Percentiles rank a stretch among this genome's conserved stretches.
Conservation (phyloP, 495 filamentous ascomycete species). For the Chaetomium cochliodes region DNA sequence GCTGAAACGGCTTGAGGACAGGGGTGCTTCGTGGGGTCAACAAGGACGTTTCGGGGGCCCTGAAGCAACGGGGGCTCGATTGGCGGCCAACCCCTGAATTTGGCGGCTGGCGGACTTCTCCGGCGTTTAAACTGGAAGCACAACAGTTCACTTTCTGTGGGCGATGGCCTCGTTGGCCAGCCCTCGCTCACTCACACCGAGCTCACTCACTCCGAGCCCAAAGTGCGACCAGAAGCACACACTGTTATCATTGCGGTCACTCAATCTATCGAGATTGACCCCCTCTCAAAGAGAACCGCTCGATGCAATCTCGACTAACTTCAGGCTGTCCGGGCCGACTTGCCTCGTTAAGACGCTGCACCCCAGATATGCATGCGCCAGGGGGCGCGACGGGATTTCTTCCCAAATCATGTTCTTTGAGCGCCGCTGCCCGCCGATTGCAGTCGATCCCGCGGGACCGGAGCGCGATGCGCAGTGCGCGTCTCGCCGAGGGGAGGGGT, state of each 20-base stretch:
- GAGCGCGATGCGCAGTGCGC: background rate
- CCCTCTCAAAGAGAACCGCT: too few species aligned
- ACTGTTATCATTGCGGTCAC: background rate
- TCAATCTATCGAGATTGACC: background rate
- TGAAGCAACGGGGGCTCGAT: slow-evolving; percentile 7
- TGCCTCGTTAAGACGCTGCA: slow-evolving; percentile 1
- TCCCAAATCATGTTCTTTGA: background rate
- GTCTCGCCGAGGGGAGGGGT: background rate
- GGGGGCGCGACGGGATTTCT: background rate
- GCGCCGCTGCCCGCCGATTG: background rate
- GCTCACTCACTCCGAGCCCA: background rate
- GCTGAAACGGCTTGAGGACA: slow-evolving; percentile 14
- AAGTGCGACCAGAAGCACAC: background rate
- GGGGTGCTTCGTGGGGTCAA: background rate
- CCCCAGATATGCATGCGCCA: slow-evolving; percentile 7
- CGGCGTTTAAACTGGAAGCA: slow-evolving; percentile 7
- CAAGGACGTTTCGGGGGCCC: slow-evolving; percentile 12
- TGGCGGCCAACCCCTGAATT: slow-evolving; percentile 2
- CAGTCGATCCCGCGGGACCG: too few species aligned
- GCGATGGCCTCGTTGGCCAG: slow-evolving; percentile 7
- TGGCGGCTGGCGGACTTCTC: slow-evolving; percentile 17
- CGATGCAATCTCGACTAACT: too few species aligned
- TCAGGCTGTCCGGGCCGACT: slow-evolving; percentile 19
- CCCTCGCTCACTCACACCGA: background rate
- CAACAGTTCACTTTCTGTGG: background rate